Evolutionary conservation across 2,329 filamentous ascomycete species (phyloP), one percentile per base, ranked within the genome.

Genomic region (Penicillium sp.): DNA sequence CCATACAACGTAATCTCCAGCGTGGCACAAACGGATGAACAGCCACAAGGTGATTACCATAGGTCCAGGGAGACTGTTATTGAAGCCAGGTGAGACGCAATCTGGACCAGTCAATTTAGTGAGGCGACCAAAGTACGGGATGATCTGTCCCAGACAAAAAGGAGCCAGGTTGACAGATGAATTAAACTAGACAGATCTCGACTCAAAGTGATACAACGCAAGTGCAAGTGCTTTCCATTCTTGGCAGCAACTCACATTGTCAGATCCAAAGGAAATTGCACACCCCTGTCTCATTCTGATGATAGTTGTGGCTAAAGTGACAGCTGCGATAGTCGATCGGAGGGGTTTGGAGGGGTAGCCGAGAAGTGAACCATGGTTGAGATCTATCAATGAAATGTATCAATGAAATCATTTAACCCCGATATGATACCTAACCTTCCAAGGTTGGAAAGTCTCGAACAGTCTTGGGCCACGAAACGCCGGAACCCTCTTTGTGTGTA

Each of bases 341-440:
- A 34, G 34, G 36, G 43, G 50, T 45, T 44, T n/a, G 36, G 50
- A 49, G 50, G 46, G 50, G 39, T 43, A 54, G 49, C 59, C 54
- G 58, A 53, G 54, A 56, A 27, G 51, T 48, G 58, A 63, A 64
- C 61, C 60, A 64, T 61, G 60, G 61, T 63, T 57, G 51, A 44
- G 46, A 44, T 48, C 43, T 50, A 52, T 47, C 51, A 39, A 40
- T 38, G 18, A 47, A 29, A 42, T 34, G 22, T 29, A 32, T 6
- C 9, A 39, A 16, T 6, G 14, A 39, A 16, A 43, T 24, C 40
- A 22, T 27, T 5, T 27, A 27, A 6, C 8, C 34, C n/a, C n/a
- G 13, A 34, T 34, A 14, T 34, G 31, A 34, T 9, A 34, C 31
- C 31, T 27, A 27, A 27, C 24, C 18, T 18, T 18, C 18, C 18